Percentiles rank a stretch among this genome's conserved stretches.
Conservation (phyloP, 2,329 filamentous ascomycete genomes). For the Fusarium sulawesiense region DNA sequence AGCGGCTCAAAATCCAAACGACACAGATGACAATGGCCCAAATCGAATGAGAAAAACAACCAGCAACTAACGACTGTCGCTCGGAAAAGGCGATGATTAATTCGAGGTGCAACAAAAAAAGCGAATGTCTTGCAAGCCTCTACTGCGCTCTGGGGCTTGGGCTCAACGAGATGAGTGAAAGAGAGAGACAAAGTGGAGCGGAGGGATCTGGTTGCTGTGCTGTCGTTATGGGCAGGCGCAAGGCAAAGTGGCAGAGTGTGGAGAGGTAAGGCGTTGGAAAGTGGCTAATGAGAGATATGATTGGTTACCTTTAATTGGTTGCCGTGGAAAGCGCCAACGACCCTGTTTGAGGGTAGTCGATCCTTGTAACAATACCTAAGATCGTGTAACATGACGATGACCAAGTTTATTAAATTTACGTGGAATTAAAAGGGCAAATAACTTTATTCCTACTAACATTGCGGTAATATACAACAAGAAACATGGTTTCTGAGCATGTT, state of each 20-base stretch:
- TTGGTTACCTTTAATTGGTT: conserved; percentile 30
- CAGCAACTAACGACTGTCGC: conserved; percentile 4
- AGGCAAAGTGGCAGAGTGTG: conserved; percentile 13
- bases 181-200: conserved; percentile 31
- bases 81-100: conserved; percentile 11
- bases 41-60: conserved; percentile 1
- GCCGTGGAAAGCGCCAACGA: conserved; percentile 21
- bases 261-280: conserved; percentile 2
- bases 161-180: conserved; percentile 12
- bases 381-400: neutral
- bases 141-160: conserved; percentile 25
- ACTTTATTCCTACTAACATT: neutral
- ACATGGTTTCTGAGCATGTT: neutral
- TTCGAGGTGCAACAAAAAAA: conserved; percentile 16
- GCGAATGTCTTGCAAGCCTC: conserved; percentile 38
- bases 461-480: neutral
- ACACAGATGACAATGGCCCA: neutral
- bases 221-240: conserved; percentile 33
- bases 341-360: conserved; percentile 18
- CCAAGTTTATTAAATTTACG: neutral
- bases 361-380: neutral
- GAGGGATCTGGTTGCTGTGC: conserved; percentile 43
- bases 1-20: conserved; percentile 16
- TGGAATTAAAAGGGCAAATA: neutral
- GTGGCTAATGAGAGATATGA: conserved; percentile 22